phyloP scores from a whole-genome alignment of 192 early-diverging fungal genomes.

The Linderina pennispora region DNA sequence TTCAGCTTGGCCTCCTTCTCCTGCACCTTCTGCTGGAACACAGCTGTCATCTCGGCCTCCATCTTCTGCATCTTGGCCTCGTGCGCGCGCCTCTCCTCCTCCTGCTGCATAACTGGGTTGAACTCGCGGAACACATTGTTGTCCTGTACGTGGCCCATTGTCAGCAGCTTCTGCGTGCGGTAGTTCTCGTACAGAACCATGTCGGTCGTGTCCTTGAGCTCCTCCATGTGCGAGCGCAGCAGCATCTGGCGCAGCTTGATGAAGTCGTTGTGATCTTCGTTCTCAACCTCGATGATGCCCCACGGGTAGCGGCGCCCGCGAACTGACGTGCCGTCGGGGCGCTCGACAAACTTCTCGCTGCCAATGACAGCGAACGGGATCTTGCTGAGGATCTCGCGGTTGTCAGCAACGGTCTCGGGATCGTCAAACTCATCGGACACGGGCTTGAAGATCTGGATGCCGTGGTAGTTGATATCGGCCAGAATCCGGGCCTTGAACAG shows the following conservation, averaged over 20 bases:
- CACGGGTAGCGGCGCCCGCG: conserved; percentile 89
- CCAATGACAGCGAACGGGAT: conserved; percentile 97
- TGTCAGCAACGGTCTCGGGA: conserved; percentile 73
- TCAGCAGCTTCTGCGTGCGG: conserved; percentile 88
- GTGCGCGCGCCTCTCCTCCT: conserved; percentile 87
- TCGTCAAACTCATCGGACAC: conserved; percentile 79
- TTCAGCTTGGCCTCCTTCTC: conserved; percentile 98
- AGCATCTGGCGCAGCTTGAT: conserved; percentile 90
- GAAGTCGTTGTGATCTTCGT: conserved; percentile 95
- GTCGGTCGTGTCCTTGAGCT: conserved; percentile 92
- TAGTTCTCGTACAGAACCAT: conserved; percentile 91
- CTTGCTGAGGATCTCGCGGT: conserved; percentile 81
- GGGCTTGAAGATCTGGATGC: conserved; percentile 84
- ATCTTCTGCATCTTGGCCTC: conserved; percentile 96
- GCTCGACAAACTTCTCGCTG: conserved; percentile 77
- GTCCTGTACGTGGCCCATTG: conserved; percentile 79
- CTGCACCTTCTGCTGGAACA: conserved; percentile 98
- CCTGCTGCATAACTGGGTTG: conserved; percentile 73
- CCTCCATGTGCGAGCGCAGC: conserved; percentile 92
- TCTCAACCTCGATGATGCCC: conserved; percentile 97
- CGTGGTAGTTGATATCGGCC: conserved; percentile 73
- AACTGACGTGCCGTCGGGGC: conserved; percentile 74
- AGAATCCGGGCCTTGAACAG: conserved; percentile 84
- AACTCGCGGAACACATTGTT: conserved; percentile 73
- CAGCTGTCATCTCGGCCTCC: conserved; percentile 98